A percentile compares a stretch with the other conserved stretches of the same genome.
Conservation (phyloP, 116 monocot species). For the Posidonia oceanica region DNA sequence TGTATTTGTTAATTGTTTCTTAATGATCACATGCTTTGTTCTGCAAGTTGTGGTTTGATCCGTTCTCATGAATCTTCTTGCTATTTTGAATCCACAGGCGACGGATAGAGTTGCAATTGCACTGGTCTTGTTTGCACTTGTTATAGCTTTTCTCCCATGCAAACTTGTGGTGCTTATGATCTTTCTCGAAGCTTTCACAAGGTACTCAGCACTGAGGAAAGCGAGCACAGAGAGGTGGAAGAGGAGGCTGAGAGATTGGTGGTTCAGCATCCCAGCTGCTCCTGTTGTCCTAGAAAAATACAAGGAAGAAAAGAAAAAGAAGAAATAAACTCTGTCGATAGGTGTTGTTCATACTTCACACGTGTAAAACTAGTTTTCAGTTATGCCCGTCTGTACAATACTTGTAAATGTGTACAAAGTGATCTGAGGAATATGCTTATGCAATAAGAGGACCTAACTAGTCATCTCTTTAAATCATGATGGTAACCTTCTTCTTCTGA, state of each 20-base stretch:
- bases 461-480: no score
- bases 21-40: no score
- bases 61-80: not conserved
- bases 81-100: conserved; percentile 30
- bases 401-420: no score
- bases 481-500: no score
- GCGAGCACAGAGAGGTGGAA: conserved; percentile 61
- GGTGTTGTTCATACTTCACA: not conserved
- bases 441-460: no score
- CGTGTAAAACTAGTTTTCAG: no score
- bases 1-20: no score
- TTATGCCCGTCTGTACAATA: no score
- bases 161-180: conserved; percentile 28
- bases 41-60: not conserved
- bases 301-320: conserved; percentile 62
- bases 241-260: conserved; percentile 86
- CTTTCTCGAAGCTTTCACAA: conserved; percentile 78
- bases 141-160: conserved; percentile 38
- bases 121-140: conserved; percentile 33
- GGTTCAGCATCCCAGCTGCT: conserved; percentile 93
- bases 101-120: conserved; percentile 44
- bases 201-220: conserved; percentile 58
- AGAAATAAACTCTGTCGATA: not conserved
- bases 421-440: no score
- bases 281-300: conserved; percentile 67